Percentiles rank a stretch among this genome's conserved stretches.
Evolutionary conservation across 768 basidiomycete species (phyloP).

Genomic region (Hericium coralloides): DNA sequence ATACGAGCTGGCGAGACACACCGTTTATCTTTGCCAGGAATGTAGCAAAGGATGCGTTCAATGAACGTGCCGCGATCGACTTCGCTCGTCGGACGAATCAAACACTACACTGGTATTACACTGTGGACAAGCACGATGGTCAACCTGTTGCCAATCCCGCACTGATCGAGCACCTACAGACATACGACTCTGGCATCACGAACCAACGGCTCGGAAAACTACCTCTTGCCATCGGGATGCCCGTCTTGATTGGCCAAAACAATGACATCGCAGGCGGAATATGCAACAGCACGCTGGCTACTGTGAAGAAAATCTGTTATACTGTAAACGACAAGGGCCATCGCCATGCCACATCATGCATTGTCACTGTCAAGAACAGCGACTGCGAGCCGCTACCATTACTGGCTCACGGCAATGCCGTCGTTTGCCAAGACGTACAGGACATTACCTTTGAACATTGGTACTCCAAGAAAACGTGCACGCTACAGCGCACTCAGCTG

Average conservation of each 20-base stretch:
- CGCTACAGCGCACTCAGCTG: constrained; percentile 23
- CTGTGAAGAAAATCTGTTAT: not conserved
- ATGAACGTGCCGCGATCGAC: constrained; percentile 16
- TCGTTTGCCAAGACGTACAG: constrained; percentile 17
- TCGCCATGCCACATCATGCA: constrained; percentile 8
- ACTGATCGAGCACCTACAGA: not conserved
- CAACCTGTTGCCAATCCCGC: not conserved
- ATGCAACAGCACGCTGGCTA: constrained; percentile 25
- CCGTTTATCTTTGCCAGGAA: constrained; percentile 31
- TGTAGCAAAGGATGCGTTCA: constrained; percentile 28
- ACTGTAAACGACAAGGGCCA: constrained; percentile 9
- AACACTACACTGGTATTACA: not conserved
- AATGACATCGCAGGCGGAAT: constrained; percentile 28
- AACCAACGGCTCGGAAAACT: constrained; percentile 23
- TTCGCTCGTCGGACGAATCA: constrained; percentile 17
- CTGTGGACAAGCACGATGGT: not conserved
- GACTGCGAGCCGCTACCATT: constrained; percentile 7
- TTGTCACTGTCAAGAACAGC: constrained; percentile 15
- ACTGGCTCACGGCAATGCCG: constrained; percentile 11
- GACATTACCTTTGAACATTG: constrained; percentile 17
- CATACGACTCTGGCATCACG: constrained; percentile 21
- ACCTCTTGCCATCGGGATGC: constrained; percentile 31
- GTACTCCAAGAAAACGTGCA: constrained; percentile 10
- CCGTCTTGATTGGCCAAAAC: constrained; percentile 28
- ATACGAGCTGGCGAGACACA: constrained; percentile 16